Evolutionary conservation across 257 asterid species (phyloP).

Genomic region (Lycium ferocissimum): DNA sequence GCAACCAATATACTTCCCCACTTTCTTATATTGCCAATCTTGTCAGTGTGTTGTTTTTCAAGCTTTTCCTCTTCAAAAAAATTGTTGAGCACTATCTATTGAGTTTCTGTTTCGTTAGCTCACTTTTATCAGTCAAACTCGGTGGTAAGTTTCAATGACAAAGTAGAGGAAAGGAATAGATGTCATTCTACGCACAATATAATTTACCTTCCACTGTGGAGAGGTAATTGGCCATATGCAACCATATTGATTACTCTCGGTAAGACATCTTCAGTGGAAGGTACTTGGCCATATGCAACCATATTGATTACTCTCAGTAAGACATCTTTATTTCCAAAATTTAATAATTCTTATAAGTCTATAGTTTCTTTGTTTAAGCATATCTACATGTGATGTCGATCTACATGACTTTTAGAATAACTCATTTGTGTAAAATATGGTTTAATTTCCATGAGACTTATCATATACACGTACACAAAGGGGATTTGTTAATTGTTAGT

Average conservation of each 20-base stretch:
- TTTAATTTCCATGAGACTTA: conserved; percentile 15
- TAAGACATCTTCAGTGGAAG: neutral
- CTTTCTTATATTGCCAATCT: neutral
- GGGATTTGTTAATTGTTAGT: conserved; percentile 13
- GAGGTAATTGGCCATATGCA: conserved; percentile 15
- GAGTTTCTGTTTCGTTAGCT: conserved; percentile 14
- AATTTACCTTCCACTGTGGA: neutral
- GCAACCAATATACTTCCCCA: neutral
- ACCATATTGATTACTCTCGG: conserved; percentile 18
- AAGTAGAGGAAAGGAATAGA: conserved; percentile 6
- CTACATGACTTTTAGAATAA: neutral
- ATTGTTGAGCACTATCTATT: neutral
- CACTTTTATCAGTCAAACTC: conserved; percentile 20
- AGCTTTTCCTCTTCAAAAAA: conserved; percentile 1
- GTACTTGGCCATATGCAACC: conserved; percentile 24
- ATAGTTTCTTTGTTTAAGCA: neutral
- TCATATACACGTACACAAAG: neutral
- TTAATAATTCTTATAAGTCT: neutral
- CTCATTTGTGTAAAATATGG: conserved; percentile 1
- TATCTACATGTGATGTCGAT: conserved; percentile 10
- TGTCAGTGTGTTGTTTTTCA: neutral
- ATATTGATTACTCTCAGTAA: conserved; percentile 10
- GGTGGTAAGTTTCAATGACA: neutral
- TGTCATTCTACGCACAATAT: conserved; percentile 18
- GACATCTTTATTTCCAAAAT: conserved; percentile 16